Conservation (phyloP, 2,329 filamentous ascomycete genomes). For the Aspergillus fructus region DNA sequence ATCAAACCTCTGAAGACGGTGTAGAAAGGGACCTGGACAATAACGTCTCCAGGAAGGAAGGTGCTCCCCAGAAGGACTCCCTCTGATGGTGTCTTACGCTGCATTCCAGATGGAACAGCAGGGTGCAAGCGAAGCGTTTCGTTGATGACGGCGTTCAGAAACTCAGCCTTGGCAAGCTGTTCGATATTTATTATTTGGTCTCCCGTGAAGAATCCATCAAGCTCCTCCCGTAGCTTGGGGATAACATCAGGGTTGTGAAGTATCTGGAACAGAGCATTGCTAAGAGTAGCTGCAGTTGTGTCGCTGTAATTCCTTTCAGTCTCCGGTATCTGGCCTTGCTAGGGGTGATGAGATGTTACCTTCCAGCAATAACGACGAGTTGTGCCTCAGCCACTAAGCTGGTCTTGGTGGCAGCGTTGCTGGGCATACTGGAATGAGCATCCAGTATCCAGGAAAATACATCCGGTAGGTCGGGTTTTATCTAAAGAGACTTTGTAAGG, state of each 20-base stretch:
- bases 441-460: slow-evolving; percentile 16
- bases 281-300: slow-evolving; percentile 13
- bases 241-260: background rate
- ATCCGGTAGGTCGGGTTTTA: slow-evolving; percentile 17
- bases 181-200: too few species aligned
- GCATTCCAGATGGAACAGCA: slow-evolving; percentile 4
- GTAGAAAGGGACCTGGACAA: slow-evolving; percentile 15
- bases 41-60: slow-evolving; percentile 23
- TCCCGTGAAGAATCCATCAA: slow-evolving; percentile 6
- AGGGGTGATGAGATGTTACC: slow-evolving; percentile 8
- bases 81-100: slow-evolving; percentile 10
- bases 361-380: slow-evolving; percentile 27
- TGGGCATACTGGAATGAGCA: too few species aligned
- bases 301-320: slow-evolving; percentile 7
- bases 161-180: background rate
- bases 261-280: slow-evolving; percentile 7
- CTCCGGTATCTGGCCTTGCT: background rate
- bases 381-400: too few species aligned
- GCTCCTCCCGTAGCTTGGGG: slow-evolving; percentile 4
- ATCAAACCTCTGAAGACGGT: slow-evolving; percentile 4
- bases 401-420: too few species aligned
- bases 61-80: slow-evolving; percentile 7
- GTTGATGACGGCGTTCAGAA: slow-evolving; percentile 22
- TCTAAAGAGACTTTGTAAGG: slow-evolving; percentile 1
- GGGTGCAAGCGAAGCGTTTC: slow-evolving; percentile 12